A percentile compares a stretch with the other conserved stretches of the same genome.
Conservation (phyloP, 106 monocot species). For the Dioscorea dumetorum region DNA sequence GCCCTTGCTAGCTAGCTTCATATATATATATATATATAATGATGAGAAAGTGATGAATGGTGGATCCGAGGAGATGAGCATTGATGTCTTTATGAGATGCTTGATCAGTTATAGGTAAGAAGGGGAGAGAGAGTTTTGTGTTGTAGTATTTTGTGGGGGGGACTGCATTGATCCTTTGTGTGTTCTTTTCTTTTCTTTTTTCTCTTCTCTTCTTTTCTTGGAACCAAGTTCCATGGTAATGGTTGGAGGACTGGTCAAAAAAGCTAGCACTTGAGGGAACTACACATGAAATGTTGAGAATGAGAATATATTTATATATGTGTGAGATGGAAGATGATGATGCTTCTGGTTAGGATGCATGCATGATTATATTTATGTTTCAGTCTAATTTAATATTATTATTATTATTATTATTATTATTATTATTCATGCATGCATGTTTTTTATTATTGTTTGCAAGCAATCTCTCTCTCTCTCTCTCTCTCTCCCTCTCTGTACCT, state of each 20-base stretch:
- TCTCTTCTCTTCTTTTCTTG: neutral
- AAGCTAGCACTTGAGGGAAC: neutral
- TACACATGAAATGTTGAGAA: too few relatives aligned
- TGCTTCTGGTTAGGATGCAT: neutral
- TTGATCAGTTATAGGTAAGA: neutral
- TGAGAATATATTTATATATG: too few relatives aligned
- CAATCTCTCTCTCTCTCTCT: neutral
- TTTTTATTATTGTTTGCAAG: neutral
- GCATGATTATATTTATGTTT: neutral
- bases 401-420: neutral
- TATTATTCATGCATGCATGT: conserved; percentile 4
- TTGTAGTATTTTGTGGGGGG: neutral
- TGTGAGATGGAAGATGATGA: neutral
- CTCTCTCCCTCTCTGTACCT: neutral
- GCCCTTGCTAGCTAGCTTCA: neutral
- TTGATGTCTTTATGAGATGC: neutral
- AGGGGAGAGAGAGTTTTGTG: neutral
- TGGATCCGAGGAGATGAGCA: conserved; percentile 31
- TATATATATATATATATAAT: conserved; percentile 8
- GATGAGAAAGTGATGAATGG: conserved; percentile 39
- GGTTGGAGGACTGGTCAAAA: conserved; percentile 3
- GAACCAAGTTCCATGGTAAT: neutral
- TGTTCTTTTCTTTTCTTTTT: neutral
- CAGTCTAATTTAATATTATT: too few relatives aligned
- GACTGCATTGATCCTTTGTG: neutral